Conservation (phyloP, 345 rosid species). For the Rhodamnia argentea region DNA sequence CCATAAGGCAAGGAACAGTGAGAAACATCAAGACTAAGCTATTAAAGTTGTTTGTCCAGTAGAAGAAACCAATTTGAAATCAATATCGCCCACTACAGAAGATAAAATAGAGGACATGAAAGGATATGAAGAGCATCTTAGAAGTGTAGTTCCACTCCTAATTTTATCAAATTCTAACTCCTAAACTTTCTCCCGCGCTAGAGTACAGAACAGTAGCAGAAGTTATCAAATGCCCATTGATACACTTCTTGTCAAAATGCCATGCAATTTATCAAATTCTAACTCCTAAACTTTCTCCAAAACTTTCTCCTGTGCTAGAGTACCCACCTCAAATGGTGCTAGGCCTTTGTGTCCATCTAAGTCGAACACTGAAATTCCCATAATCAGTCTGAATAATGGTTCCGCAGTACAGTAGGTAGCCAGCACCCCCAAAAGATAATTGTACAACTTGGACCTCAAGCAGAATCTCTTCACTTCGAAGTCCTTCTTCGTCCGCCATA, state of each 20-base stretch:
- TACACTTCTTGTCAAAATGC: neutral
- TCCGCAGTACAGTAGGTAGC: constrained; percentile 68
- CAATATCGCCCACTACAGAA: neutral
- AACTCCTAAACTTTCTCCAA: no score
- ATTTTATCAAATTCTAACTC: neutral
- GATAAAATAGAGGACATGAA: neutral
- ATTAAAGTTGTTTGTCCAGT: neutral
- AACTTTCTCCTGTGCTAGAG: no score
- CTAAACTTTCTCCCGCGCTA: neutral
- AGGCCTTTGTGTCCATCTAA: constrained; percentile 63
- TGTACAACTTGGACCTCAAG: constrained; percentile 71
- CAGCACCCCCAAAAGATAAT: constrained; percentile 51
- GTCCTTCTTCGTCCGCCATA: constrained; percentile 70
- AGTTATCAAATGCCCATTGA: neutral
- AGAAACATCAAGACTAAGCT: neutral
- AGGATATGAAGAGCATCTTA: neutral
- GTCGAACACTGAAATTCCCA: constrained; percentile 77
- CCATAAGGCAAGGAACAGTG: neutral
- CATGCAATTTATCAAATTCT: neutral
- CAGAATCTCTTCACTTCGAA: constrained; percentile 49
- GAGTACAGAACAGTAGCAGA: neutral
- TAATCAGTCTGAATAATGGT: constrained; percentile 79
- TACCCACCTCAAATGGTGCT: constrained; percentile 76
- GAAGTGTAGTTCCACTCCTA: neutral
- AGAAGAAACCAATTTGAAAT: neutral